Base-by-base conservation (phyloP, 148 eudicot species). In the Vaccinium myrtillus region DNA sequence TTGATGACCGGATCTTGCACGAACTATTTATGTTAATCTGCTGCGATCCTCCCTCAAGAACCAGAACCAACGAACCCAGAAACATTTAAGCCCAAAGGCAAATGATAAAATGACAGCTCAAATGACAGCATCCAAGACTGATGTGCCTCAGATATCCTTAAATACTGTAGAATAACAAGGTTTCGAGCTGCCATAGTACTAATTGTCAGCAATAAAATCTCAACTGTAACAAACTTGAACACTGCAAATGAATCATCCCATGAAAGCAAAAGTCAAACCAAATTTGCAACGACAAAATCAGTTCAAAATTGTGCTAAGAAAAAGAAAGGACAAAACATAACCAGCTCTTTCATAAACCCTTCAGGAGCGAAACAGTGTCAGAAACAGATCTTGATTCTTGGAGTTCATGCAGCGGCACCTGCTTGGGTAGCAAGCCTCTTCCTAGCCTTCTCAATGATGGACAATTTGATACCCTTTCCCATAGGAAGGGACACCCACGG, bases 401-500 rank as follows among this genome's bases (percentile, higher is more conserved):
- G n/a, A 82, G 83, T 39, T 84, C 46, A 81, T 51, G 82, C 79
- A 70, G 79, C 79, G 18, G 90, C 83, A 58, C 85, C 80, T 2
- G 83, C 73, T 67, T 87, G 88, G 36, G 90, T 88, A 78, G 86
- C 83, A 36, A 55, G 83, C 92, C 90, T 87, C 90, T 88, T 90
- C 84, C 86, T 85, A 9, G 92, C 90, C 87, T 90, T 90, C 84
- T 90, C 92, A 19, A 90, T 90, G 90, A 90, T 90, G 32, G 92
- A 69, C 85, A 88, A 54, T 75, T 90, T 90, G 83, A 90, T 86
- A 85, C 92, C 92, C 85, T 88, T 90, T 65, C 92, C 92, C 89
- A 88, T 90, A 8, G 92, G 92, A 51, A 91, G 90, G 25, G 93
- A 91, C 48, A 91, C 88, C 93, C 93, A 89, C 0, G 89, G 91